Evolutionary conservation across 108 stramenopile species (phyloP), one percentile per base, ranked within the genome.

Genomic region (Pseudonitzschia pungens): DNA sequence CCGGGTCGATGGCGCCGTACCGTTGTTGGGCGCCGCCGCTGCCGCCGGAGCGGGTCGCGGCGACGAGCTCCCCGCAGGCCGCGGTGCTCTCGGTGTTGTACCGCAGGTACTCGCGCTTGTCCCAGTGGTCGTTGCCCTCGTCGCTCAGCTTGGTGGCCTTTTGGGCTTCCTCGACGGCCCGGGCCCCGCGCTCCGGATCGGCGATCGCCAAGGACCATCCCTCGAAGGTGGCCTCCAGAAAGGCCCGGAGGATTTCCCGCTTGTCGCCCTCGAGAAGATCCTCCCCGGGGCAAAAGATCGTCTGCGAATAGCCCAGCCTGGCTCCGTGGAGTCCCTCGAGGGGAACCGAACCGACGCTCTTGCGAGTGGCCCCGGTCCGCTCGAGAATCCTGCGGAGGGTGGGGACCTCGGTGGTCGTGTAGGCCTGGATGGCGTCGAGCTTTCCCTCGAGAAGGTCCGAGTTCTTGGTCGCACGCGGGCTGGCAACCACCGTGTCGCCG

Each of bases 391-490:
- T 26, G 20, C 40, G 33, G 28, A 84, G 70, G n/a, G 83, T 77
- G 1, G 80, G 72, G 14, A 81, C 72, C 55, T 84, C 83, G 14
- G 83, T 84, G 11, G 83, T 84, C 6, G 73, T 63, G 45, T 84
- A 84, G 11, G 79, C 79, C 69, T 84, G 83, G 32, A 81, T 77
- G 0, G 77, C 80, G 14, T 67, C 63, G 31, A 81, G 57, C 26
- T 53, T 66, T 21, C 80, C 83, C 40, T 62, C 33, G 45, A 84
- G 44, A 24, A 83, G 67, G 65, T 84, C 77, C 15, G 81, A 71
- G 56, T 74, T 77, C 70, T 84, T 84, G 32, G 63, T 78, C 0
- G 77, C 80, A 15, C 83, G 72, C 24, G 83, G 83, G 66, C 71
- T 73, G 1, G 80, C 79, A 68, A 84, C 32, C 10, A 84, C 77